Percentiles rank a stretch among this genome's conserved stretches.
These are phyloP conservation scores for Boletales sp. DNA, from an alignment of 768 basidiomycete species.

Conservation along the genomic window DNA sequence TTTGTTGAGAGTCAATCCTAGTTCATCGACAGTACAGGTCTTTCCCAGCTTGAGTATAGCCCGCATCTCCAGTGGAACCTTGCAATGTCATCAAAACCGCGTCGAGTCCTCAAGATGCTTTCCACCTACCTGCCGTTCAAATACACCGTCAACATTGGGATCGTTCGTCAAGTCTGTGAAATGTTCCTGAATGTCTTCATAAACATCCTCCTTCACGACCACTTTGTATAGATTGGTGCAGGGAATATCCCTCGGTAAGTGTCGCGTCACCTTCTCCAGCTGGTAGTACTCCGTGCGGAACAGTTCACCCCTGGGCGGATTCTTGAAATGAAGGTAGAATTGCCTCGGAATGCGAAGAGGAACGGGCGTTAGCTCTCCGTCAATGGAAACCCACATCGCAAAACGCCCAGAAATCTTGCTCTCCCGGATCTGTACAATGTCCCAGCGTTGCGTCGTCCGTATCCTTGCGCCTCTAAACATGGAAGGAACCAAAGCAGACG, in stretches of 20 bases:
- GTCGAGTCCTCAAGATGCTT: background rate
- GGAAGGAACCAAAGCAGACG: constrained; percentile 51
- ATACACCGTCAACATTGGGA: constrained; percentile 92
- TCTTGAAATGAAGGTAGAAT: constrained; percentile 90
- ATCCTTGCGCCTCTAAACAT: constrained; percentile 69
- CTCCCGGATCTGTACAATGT: constrained; percentile 85
- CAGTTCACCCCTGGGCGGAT: constrained; percentile 54
- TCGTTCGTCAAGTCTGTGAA: constrained; percentile 92
- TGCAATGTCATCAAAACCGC: background rate
- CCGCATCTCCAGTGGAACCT: constrained; percentile 83
- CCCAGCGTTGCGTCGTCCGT: constrained; percentile 74
- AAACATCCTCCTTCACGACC: constrained; percentile 77
- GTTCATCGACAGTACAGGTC: constrained; percentile 66
- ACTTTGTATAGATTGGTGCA: constrained; percentile 82
- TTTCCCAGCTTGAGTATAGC: constrained; percentile 82
- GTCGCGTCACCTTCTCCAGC: constrained; percentile 68
- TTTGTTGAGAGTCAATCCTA: constrained; percentile 69
- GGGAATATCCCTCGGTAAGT: constrained; percentile 74
- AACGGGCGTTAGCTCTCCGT: constrained; percentile 72
- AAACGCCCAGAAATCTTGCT: constrained; percentile 78
- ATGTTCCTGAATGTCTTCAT: constrained; percentile 81
- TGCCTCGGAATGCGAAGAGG: constrained; percentile 85
- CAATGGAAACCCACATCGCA: constrained; percentile 82
- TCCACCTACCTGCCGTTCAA: constrained; percentile 76
- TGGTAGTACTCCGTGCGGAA: constrained; percentile 71